phyloP scores from a whole-genome alignment of 768 basidiomycete genomes.

The Boletus pseudopeckii region DNA sequence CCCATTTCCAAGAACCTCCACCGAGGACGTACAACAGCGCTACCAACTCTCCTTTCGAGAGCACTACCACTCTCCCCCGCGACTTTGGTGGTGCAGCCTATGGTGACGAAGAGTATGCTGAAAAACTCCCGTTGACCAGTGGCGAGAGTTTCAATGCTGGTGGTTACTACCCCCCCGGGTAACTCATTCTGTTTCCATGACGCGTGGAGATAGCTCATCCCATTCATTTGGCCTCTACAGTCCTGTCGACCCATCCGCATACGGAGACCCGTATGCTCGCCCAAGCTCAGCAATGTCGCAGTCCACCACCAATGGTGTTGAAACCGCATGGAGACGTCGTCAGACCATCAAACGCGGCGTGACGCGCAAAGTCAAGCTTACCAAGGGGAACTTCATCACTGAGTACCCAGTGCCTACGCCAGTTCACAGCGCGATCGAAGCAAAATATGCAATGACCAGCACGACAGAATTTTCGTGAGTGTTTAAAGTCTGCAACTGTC shows the following conservation, averaged over 20 bases:
- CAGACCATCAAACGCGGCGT: constrained; percentile 92
- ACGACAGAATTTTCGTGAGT: constrained; percentile 90
- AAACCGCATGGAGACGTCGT: constrained; percentile 67
- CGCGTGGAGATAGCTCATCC: not conserved
- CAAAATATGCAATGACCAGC: constrained; percentile 65
- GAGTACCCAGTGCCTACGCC: constrained; percentile 88
- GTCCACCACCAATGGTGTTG: constrained; percentile 53
- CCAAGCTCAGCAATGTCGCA: constrained; percentile 51
- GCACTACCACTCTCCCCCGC: constrained; percentile 52
- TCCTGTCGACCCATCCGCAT: constrained; percentile 53
- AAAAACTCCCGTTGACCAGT: constrained; percentile 72
- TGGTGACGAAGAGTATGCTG: constrained; percentile 67
- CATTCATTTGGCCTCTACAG: constrained; percentile 26
- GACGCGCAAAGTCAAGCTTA: constrained; percentile 92
- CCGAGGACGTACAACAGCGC: constrained; percentile 40
- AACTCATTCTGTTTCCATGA: constrained; percentile 27
- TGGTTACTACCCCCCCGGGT: constrained; percentile 72
- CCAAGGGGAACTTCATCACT: constrained; percentile 87
- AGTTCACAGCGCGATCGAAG: constrained; percentile 77
- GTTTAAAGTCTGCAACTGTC: not conserved
- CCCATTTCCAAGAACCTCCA: constrained; percentile 59
- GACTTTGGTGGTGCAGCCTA: constrained; percentile 46
- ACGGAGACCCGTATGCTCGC: constrained; percentile 65
- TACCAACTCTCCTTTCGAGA: constrained; percentile 50
- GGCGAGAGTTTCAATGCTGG: constrained; percentile 55